Evolutionary conservation across 1,284 basidiomycete species (phyloP).

Genomic region (Cutaneotrichosporon dermatis): DNA sequence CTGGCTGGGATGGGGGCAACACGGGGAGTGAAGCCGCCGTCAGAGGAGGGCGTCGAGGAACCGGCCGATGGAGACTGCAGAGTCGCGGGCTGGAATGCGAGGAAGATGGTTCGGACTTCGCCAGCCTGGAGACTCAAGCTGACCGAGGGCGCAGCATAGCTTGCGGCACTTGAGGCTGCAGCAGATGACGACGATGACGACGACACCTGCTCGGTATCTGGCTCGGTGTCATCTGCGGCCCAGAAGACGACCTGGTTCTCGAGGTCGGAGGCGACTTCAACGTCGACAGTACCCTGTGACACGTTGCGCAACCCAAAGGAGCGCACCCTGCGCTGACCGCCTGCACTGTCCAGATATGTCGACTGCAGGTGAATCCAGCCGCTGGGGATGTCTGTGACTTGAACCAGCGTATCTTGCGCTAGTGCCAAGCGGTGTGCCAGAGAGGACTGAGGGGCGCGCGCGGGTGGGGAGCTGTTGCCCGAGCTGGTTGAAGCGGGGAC

Average conservation of each 20-base stretch:
- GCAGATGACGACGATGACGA: constrained; percentile 29
- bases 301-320: constrained; percentile 40
- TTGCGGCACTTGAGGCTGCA: constrained; percentile 18
- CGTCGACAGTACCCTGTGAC: constrained; percentile 23
- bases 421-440: constrained; percentile 14
- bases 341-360: constrained; percentile 36
- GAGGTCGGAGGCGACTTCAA: constrained; percentile 40
- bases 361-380: constrained; percentile 47
- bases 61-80: constrained; percentile 18
- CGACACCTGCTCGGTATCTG: constrained; percentile 20
- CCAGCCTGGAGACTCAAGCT: constrained; percentile 23
- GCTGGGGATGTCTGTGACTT: constrained; percentile 39
- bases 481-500: background rate
- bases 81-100: constrained; percentile 35
- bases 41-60: constrained; percentile 19
- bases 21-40: constrained; percentile 37
- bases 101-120: constrained; percentile 25
- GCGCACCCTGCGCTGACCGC: constrained; percentile 31
- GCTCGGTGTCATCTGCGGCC: constrained; percentile 23
- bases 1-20: constrained; percentile 17
- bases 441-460: background rate
- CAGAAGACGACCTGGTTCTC: constrained; percentile 36
- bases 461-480: background rate
- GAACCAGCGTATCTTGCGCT: constrained; percentile 25
- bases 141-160: constrained; percentile 19